Conservation (phyloP, 176 grass and related monocot genomes). For the Microstegium vimineum region DNA sequence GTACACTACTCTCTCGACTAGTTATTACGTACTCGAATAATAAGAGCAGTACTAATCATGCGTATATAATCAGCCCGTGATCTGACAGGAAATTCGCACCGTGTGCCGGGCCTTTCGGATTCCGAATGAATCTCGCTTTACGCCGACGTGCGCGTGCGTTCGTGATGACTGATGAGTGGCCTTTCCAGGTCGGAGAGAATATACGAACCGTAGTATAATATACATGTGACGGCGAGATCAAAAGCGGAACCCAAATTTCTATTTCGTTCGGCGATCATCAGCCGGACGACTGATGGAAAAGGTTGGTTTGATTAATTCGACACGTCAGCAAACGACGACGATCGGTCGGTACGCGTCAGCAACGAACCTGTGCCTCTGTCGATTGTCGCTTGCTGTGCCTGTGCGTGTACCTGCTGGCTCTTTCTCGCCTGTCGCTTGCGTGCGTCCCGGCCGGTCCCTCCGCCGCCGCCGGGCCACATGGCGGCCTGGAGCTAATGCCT, state of each 20-base stretch:
- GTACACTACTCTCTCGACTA: neutral
- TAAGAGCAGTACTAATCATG: neutral
- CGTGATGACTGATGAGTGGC: neutral
- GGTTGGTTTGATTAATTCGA: neutral
- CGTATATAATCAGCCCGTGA: neutral
- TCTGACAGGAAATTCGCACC: neutral
- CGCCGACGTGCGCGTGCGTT: neutral
- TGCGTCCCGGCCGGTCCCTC: neutral
- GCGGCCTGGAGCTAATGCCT: neutral
- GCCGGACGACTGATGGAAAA: neutral
- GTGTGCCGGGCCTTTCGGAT: neutral
- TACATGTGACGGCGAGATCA: neutral
- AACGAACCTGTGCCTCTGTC: too few relatives aligned
- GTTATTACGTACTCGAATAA: too few relatives aligned
- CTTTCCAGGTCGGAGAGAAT: constrained; percentile 33
- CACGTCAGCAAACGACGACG: neutral
- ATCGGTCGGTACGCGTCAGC: neutral
- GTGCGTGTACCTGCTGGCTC: neutral
- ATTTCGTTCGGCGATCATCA: neutral
- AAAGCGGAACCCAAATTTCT: neutral
- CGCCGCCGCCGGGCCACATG: constrained; percentile 5
- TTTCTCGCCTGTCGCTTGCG: constrained; percentile 1
- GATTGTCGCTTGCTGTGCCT: too few relatives aligned
- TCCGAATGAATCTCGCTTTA: neutral
- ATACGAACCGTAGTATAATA: neutral